Base-by-base conservation (phyloP, 78 protist species). In the Dictyostelium brefeldianum region DNA sequence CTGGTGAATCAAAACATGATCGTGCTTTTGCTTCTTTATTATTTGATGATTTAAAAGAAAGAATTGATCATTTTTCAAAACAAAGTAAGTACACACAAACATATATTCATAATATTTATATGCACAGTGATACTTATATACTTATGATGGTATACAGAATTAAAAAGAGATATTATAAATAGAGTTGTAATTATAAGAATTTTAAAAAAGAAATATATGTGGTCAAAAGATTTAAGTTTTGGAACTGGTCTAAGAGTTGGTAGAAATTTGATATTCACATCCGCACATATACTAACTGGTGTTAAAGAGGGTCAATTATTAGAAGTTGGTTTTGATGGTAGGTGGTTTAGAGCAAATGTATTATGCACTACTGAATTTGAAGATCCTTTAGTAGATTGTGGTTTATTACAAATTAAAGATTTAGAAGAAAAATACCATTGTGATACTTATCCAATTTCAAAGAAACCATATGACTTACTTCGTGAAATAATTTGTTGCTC, bases 131-230 rank as follows among this genome's bases (percentile, higher is more conserved):
- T n/a, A n/a, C n/a, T n/a, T n/a, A n/a, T n/a, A n/a, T n/a, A n/a
- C n/a, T n/a, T n/a, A n/a, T n/a, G n/a, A n/a, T n/a, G n/a, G n/a
- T 15, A 57, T n/a, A 22, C 22, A 59, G 70, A 62, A 62, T 62
- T 62, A 25, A 62, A 62, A 62, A 62, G 27, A 62, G 70, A 62
- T 25, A 62, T 62, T 62, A 31, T 62, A 62, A 62, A 62, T 62
- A 62, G 70, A 62, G 70, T 62, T 62, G 70, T 36, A 62, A 62
- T 62, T 1, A 62, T 62, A 22, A 62, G 70, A 62, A 62, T 62
- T 25, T 62, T 62, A 62, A 62, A 62, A 62, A 62, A 62, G 67
- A 62, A 62, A 62, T 62, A 62, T 62, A 62, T 62, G 70, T 25
- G n/a, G 3, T 25, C 22, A 62, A 14, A 62, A 11, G 70, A 62